Conservation (phyloP, 306 rosid genomes). For the Dalbergia cultrata region DNA sequence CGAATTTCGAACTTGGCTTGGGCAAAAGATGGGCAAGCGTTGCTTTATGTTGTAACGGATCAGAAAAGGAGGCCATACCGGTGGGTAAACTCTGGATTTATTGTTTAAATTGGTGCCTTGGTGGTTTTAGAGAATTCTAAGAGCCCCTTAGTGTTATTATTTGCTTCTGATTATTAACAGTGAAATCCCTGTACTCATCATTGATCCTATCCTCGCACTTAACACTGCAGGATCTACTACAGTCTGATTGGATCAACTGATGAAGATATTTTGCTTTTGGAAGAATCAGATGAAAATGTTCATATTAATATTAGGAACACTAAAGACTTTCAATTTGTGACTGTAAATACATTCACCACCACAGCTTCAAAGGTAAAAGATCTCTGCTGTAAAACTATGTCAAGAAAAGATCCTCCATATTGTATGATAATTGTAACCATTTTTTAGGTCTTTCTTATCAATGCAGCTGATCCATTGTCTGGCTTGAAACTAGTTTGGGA, state of each 20-base stretch:
- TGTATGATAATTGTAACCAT: constrained; percentile 56
- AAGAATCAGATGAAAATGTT: constrained; percentile 75
- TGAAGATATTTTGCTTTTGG: constrained; percentile 81
- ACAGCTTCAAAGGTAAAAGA: constrained; percentile 79
- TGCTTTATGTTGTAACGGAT: constrained; percentile 91
- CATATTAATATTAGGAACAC: constrained; percentile 74
- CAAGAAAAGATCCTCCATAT: constrained; percentile 40
- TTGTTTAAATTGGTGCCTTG: neutral
- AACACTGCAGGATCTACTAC: constrained; percentile 70
- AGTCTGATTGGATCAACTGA: constrained; percentile 91
- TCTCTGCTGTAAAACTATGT: constrained; percentile 34
- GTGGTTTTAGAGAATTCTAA: neutral
- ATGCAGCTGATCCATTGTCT: constrained; percentile 92
- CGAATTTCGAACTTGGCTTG: constrained; percentile 90
- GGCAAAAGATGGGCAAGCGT: constrained; percentile 85
- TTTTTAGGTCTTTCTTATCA: constrained; percentile 86
- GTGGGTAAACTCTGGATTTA: constrained; percentile 49
- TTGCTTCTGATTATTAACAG: constrained; percentile 29
- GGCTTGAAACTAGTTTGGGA: constrained; percentile 88
- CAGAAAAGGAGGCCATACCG: constrained; percentile 79
- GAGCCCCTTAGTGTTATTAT: neutral
- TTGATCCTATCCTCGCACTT: constrained; percentile 11
- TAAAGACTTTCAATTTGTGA: constrained; percentile 81
- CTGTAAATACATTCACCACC: constrained; percentile 72
- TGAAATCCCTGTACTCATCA: constrained; percentile 20